Evolutionary conservation across 192 early-diverging fungal genomes (phyloP), one percentile per base, ranked within the genome.

Genomic region (Rhizophagus sp.): DNA sequence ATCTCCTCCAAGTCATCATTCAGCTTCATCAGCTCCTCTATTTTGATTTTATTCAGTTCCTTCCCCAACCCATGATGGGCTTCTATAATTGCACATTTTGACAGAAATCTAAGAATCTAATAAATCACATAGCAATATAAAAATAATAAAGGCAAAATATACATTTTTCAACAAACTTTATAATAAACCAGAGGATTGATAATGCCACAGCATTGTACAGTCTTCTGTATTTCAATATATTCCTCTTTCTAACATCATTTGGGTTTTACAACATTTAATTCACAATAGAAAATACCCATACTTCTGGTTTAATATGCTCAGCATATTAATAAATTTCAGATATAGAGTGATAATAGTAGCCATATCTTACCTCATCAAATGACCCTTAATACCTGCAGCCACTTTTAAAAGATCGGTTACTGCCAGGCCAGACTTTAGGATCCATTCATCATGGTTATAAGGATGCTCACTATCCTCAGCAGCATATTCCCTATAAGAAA

Each of bases 371-470:
- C 75, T 76, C 62, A 76, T 64, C 17, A 76, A 76, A 76, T 75
- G 57, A 75, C 74, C 57, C 0, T 33, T 75, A 62, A 75, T 76
- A 12, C 62, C 62, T n/a, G 62, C 75, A 2, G 34, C 75, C 1
- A 76, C 41, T 76, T 76, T 64, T 76, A 76, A 76, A 65, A 76
- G 75, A 76, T 76, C 75, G 19, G 66, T 76, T 76, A 76, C 75
- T 44, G 4, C 17, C 22, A 76, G 62, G 34, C 62, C 63, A 47
- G 75, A 76, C 34, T 76, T 41, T 64, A 65, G 22, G 25, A 19
- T 76, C 62, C 34, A 76, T 76, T 76, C 62, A 25, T 76, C 7
- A 19, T 76, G 24, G 9, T 65, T 22, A 76, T 49, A 76, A 24
- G 75, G 62, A 76, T 64, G 62, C 34, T n/a, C n/a, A 9, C 74